These are phyloP conservation scores for Malassezia furfur DNA, from an alignment of 1,284 basidiomycete species.

Conservation along the genomic window DNA sequence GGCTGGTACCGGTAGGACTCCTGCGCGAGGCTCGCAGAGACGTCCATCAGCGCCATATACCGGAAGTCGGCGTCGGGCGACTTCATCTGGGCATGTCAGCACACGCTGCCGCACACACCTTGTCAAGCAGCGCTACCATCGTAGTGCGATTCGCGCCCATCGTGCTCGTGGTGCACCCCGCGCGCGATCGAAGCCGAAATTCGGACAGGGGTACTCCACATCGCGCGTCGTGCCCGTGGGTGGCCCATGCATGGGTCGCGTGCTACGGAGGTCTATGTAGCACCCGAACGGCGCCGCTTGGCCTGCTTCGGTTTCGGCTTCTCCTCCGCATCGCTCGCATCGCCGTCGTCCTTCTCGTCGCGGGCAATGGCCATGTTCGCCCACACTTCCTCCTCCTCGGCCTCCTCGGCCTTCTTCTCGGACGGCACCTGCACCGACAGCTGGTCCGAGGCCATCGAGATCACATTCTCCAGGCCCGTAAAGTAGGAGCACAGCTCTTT, in stretches of 20 bases:
- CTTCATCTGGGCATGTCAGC: conserved; percentile 24
- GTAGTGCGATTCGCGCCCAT: conserved; percentile 5
- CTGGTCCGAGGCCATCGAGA: background rate
- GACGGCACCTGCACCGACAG: background rate
- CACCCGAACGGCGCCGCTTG: background rate
- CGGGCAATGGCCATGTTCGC: conserved; percentile 7
- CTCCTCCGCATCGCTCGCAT: background rate
- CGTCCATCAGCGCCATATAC: conserved; percentile 43
- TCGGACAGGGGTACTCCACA: background rate
- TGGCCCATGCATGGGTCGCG: too few species aligned
- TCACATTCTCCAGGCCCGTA: conserved; percentile 9
- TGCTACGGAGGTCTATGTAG: background rate
- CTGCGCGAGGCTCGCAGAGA: conserved; percentile 24
- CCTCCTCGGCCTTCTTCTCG: background rate
- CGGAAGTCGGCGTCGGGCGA: conserved; percentile 43
- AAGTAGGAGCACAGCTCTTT: conserved; percentile 14
- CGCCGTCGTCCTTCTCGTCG: background rate
- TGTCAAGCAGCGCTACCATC: conserved; percentile 32
- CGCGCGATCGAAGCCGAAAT: background rate
- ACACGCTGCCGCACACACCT: conserved; percentile 13
- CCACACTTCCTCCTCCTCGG: conserved; percentile 15
- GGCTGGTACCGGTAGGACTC: conserved; percentile 25
- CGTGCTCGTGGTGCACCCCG: background rate
- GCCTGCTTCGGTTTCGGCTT: too few species aligned
- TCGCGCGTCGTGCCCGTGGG: too few species aligned